Evolutionary conservation across 345 rosid species (phyloP).

Genomic region (Passiflora organensis): DNA sequence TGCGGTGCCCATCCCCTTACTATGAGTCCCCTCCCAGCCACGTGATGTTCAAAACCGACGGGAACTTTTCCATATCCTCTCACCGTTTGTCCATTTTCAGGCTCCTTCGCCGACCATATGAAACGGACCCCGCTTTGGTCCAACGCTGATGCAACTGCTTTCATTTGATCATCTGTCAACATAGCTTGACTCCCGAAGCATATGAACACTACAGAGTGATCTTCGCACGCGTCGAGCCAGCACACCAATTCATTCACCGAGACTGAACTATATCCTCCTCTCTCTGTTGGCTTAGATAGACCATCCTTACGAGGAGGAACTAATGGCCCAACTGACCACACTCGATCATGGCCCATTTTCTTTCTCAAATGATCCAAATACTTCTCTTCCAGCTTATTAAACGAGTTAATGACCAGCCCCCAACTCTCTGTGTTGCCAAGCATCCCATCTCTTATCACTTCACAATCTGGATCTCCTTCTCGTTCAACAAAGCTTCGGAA

Average conservation of each 20-base stretch:
- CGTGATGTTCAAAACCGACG: constrained; percentile 43
- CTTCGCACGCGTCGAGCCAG: constrained; percentile 54
- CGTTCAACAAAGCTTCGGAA: constrained; percentile 17
- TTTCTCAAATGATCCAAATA: constrained; percentile 40
- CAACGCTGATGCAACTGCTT: constrained; percentile 35
- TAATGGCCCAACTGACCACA: constrained; percentile 58
- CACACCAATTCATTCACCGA: constrained; percentile 23
- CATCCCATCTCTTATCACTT: constrained; percentile 26
- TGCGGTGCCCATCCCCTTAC: constrained; percentile 60
- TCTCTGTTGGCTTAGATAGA: neutral
- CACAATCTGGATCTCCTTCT: constrained; percentile 38
- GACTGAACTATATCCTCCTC: constrained; percentile 50
- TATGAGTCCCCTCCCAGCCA: constrained; percentile 41
- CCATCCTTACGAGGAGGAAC: constrained; percentile 18
- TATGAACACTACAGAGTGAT: constrained; percentile 49
- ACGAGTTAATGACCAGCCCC: constrained; percentile 56
- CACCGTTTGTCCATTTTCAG: constrained; percentile 5
- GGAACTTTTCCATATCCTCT: constrained; percentile 14
- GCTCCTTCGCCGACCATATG: constrained; percentile 41
- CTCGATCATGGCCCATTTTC: constrained; percentile 26
- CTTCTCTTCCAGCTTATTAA: constrained; percentile 35
- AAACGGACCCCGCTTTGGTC: constrained; percentile 49
- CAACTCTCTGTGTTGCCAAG: constrained; percentile 35
- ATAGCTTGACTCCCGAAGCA: constrained; percentile 65
- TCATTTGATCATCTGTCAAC: constrained; percentile 40